Base-by-base conservation (phyloP, 78 protist genomes). In the Tieghemostelium lacteum region DNA sequence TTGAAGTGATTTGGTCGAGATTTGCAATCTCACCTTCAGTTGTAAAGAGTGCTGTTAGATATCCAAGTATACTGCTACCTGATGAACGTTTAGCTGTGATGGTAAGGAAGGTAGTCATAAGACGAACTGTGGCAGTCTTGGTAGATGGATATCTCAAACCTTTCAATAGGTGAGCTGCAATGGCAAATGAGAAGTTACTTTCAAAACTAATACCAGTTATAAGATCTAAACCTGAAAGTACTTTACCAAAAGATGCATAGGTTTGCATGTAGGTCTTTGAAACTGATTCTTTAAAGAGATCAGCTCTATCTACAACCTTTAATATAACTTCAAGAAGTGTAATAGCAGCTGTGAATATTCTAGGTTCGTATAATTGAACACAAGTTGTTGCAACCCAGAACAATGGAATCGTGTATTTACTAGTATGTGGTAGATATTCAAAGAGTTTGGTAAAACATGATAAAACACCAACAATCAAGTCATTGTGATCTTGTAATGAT, bases 311-410 rank as follows among this genome's bases (percentile, higher is more conserved):
- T 29, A 85, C 2, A 39, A 85, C 69, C 28, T 50, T 52, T 28
- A 93, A 12, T 54, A 67, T 39, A 2, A 49, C 72, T 22, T 87
- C 93, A 1, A 93, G 31, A 17, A 93, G 28, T 10, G 77, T 29
- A 60, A 93, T 40, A 3, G 87, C 93, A 1, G 78, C 67, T 14
- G 71, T 28, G 75, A 75, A 93, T n/a, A 93, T 57, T n/a, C 61
- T 45, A 40, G 36, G 37, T 0, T 75, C 67, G 24, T 85, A 65
- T 4, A 93, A 14, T 49, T 86, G 92, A 26, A 75, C 22, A 28
- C 89, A 45, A 26, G 85, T 39, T 7, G 92, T 65, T 22, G 93
- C 87, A 2, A 87, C 55, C 95, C 95, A 93, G 40, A 93, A 74
- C 33, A 87, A 17, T 22, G 50, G 3, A 22, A 39, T 14, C 24